Base-by-base conservation (phyloP, 1,284 basidiomycete species). In the Chondrostereum purpureum region DNA sequence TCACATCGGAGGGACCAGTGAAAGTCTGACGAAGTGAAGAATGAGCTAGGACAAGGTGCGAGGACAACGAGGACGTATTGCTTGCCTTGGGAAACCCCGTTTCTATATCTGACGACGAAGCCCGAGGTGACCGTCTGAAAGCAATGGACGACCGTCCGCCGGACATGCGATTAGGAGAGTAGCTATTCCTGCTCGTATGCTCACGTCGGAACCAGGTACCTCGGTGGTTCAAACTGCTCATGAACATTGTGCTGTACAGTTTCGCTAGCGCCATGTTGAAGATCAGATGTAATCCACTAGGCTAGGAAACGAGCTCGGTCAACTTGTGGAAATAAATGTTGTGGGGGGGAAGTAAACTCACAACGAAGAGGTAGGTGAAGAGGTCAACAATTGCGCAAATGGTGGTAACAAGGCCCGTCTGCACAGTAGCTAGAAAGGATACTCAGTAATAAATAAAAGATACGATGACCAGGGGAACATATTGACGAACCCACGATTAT, bases 231-330 rank as follows among this genome's bases (percentile, higher is more conserved):
- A 72, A 55, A 41, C 61, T 69, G 39, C 67, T 69, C 58, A 72
- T 59, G 14, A 71, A 56, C 11, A 64, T 65, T 52, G 69, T 72
- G 10, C 67, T 64, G 56, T 72, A 72, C 1, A 72, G 55, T 51
- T 71, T 72, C 45, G 64, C 59, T 0, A 73, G 58, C 5, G 67
- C 60, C 45, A 69, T 56, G 45, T 71, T 70, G 59, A 71, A 67
- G 3, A 65, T 57, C 5, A 72, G 58, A 47, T 71, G 68, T 18
- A 31, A 31, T 8, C 27, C 27, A n/a, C n/a, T 31, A n/a, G 27
- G 27, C 27, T 31, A n/a, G 27, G n/a, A n/a, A n/a, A n/a, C n/a
- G n/a, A n/a, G 8, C n/a, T 31, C 8, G 27, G 27, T 31, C 27
- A 31, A 31, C 27, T 8, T 8, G 27, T 8, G 27, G 8, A 8